These are phyloP conservation scores for Trichoderma sp. DNA, from an alignment of 2,329 filamentous ascomycete species.

Conservation along the genomic window DNA sequence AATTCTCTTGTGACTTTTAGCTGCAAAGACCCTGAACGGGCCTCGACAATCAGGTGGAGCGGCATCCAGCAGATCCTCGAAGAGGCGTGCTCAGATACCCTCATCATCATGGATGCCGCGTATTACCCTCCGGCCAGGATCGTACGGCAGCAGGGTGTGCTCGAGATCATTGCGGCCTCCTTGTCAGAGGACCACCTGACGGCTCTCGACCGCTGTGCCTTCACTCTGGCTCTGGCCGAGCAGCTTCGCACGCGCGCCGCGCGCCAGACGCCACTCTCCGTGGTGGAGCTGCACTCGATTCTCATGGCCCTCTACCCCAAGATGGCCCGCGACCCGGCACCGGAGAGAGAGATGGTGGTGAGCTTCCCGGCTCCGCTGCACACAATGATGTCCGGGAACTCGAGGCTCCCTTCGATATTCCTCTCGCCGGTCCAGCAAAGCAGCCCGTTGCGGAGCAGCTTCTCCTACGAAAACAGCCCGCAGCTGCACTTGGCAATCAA, in stretches of 20 bases:
- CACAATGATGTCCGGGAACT: constrained; percentile 57
- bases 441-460: constrained; percentile 43
- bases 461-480: constrained; percentile 49
- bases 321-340: constrained; percentile 53
- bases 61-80: constrained; percentile 60
- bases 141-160: constrained; percentile 54
- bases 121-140: constrained; percentile 59
- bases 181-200: constrained; percentile 55
- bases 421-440: constrained; percentile 54
- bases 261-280: constrained; percentile 52
- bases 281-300: constrained; percentile 57
- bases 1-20: constrained; percentile 38
- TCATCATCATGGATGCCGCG: constrained; percentile 61
- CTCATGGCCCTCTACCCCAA: constrained; percentile 56
- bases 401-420: constrained; percentile 58
- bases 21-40: constrained; percentile 50
- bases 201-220: constrained; percentile 53
- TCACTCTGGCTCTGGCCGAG: constrained; percentile 55
- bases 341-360: constrained; percentile 51
- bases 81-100: constrained; percentile 57
- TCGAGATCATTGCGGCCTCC: constrained; percentile 60
- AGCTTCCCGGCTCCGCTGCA: constrained; percentile 58
- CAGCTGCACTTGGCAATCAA: constrained; percentile 55
- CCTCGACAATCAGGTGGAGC: constrained; percentile 57
- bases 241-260: constrained; percentile 52